phyloP scores from a whole-genome alignment of 345 rosid genomes.

The Rhizophora mangle region DNA sequence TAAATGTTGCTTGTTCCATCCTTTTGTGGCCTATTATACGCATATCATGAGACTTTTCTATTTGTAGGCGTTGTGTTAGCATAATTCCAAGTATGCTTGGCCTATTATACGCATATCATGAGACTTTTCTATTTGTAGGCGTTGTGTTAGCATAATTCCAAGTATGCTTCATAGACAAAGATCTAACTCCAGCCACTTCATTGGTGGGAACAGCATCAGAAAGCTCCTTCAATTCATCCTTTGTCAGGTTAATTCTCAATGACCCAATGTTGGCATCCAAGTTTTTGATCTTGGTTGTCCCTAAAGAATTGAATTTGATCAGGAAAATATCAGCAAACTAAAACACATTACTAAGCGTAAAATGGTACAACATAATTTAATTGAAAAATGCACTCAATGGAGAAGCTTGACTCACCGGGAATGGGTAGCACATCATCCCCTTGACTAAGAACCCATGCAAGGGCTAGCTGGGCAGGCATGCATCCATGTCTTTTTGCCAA shows the following conservation, averaged over 20 bases:
- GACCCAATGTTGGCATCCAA: slow-evolving; percentile 29
- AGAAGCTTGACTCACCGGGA: slow-evolving; percentile 34
- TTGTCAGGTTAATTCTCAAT: slow-evolving; percentile 23
- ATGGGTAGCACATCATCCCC: slow-evolving; percentile 37
- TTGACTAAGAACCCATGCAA: slow-evolving; percentile 36
- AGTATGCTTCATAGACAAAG: too few species aligned
- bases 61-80: slow-evolving; percentile 26
- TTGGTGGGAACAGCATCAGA: slow-evolving; percentile 30
- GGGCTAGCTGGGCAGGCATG: slow-evolving; percentile 36
- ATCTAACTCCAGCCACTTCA: slow-evolving; percentile 27
- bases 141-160: too few species aligned
- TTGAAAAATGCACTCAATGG: background rate
- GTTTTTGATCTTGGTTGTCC: slow-evolving; percentile 33
- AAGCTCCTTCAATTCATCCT: slow-evolving; percentile 35
- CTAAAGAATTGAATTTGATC: slow-evolving; percentile 5
- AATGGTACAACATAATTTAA: background rate
- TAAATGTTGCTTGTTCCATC: too few species aligned
- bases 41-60: background rate
- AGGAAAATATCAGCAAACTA: background rate
- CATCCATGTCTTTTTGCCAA: slow-evolving; percentile 25
- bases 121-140: too few species aligned
- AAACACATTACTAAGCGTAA: background rate
- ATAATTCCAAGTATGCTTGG: slow-evolving; percentile 22
- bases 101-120: too few species aligned
- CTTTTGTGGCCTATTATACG: background rate